phyloP scores from a whole-genome alignment of 345 rosid species.

The Nephelium lappaceum region DNA sequence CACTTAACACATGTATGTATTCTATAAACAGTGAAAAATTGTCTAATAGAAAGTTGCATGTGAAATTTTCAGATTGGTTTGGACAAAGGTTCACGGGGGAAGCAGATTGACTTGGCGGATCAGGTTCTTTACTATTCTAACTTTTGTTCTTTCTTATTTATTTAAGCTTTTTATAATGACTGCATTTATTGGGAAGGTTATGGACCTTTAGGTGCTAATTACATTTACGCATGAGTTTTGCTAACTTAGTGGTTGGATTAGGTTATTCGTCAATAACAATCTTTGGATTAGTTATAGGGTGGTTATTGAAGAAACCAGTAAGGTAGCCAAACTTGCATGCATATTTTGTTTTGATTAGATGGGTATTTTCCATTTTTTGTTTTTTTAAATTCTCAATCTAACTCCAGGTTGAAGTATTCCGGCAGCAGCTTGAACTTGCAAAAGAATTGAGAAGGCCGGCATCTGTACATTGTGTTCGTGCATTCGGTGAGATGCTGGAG shows the following conservation, averaged over 20 bases:
- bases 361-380: neutral
- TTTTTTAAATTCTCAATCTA: neutral
- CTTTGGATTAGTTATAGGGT: too few relatives aligned
- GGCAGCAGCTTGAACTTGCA: constrained; percentile 83
- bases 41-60: neutral
- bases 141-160: neutral
- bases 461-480: constrained; percentile 87
- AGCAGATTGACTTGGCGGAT: constrained; percentile 64
- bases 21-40: neutral
- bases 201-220: neutral
- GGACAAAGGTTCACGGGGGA: constrained; percentile 89
- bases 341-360: too few relatives aligned
- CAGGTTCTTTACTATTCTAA: constrained; percentile 50
- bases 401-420: constrained; percentile 65
- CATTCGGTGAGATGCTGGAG: constrained; percentile 83
- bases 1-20: neutral
- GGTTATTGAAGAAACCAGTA: too few relatives aligned
- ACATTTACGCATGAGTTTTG: neutral
- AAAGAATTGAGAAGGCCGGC: constrained; percentile 80
- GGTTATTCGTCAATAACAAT: too few relatives aligned
- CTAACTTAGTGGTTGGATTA: too few relatives aligned
- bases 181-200: too few relatives aligned
- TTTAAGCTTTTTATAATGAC: neutral
- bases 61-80: constrained; percentile 64
- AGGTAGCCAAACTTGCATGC: too few relatives aligned